These are phyloP conservation scores for Lasiosphaeria miniovina DNA, from an alignment of 495 filamentous ascomycete genomes.

Conservation along the genomic window DNA sequence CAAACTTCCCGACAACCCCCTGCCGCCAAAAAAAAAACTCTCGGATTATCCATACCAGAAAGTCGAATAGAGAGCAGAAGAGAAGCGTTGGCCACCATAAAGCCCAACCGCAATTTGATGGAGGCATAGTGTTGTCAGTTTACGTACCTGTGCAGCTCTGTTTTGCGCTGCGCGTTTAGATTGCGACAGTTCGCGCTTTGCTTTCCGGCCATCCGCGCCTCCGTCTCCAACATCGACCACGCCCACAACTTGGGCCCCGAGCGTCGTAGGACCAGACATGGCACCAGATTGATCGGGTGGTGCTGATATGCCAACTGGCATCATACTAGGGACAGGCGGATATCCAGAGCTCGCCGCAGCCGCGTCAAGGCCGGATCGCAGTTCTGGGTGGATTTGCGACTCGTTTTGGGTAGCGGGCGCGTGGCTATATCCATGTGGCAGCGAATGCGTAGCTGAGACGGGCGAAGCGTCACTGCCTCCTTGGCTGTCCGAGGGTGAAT, in stretches of 20 bases:
- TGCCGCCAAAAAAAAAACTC: too few species aligned
- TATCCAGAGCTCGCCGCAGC: slow-evolving; percentile 16
- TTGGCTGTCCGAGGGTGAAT: slow-evolving; percentile 20
- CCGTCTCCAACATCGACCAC: slow-evolving; percentile 23
- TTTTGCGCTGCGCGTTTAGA: slow-evolving; percentile 97
- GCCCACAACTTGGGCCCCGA: slow-evolving; percentile 12
- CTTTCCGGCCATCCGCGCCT: slow-evolving; percentile 42
- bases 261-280: slow-evolving; percentile 23
- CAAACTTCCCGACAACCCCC: neutral
- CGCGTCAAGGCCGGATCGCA: slow-evolving; percentile 30
- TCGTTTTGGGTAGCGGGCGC: slow-evolving; percentile 24
- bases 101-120: too few species aligned
- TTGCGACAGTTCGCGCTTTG: slow-evolving; percentile 85
- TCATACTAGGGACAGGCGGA: slow-evolving; percentile 31
- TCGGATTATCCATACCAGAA: too few species aligned
- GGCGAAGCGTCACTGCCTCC: slow-evolving; percentile 19
- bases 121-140: too few species aligned
- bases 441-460: slow-evolving; percentile 16
- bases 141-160: slow-evolving; percentile 83
- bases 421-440: slow-evolving; percentile 37
- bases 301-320: slow-evolving; percentile 27
- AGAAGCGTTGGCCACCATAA: neutral
- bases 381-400: slow-evolving; percentile 31
- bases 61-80: neutral
- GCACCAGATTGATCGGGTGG: slow-evolving; percentile 21